phyloP scores from a whole-genome alignment of 495 filamentous ascomycete species.

The Letharia columbiana region DNA sequence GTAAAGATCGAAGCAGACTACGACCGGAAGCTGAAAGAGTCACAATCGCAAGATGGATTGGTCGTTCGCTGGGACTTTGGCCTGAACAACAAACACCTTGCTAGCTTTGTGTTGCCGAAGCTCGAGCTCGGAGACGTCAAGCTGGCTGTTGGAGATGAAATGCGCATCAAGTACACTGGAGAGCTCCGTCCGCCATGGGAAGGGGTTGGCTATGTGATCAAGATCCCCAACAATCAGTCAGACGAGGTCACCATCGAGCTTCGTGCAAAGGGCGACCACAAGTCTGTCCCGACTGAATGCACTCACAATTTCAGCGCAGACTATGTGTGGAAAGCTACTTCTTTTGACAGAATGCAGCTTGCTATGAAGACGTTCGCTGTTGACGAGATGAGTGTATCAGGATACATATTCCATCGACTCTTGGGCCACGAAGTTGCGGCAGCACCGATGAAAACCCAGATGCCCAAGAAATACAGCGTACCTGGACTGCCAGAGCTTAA shows the following conservation, averaged over 20 bases:
- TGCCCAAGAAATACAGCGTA: slow-evolving; percentile 95
- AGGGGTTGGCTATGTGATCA: slow-evolving; percentile 97
- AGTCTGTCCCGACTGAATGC: slow-evolving; percentile 92
- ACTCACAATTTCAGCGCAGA: slow-evolving; percentile 97
- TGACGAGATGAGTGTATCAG: slow-evolving; percentile 96
- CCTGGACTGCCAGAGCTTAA: slow-evolving; percentile 95
- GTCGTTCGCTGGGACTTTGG: slow-evolving; percentile 94
- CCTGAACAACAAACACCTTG: slow-evolving; percentile 95
- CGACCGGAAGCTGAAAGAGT: slow-evolving; percentile 96
- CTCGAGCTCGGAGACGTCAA: slow-evolving; percentile 98
- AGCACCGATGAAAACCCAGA: slow-evolving; percentile 90
- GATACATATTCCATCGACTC: slow-evolving; percentile 97
- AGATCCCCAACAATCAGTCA: slow-evolving; percentile 98
- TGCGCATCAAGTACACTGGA: slow-evolving; percentile 93
- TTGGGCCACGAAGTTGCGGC: slow-evolving; percentile 94
- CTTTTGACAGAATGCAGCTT: slow-evolving; percentile 97
- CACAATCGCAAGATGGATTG: slow-evolving; percentile 89
- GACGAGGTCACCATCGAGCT: slow-evolving; percentile 96
- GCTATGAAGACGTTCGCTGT: slow-evolving; percentile 99
- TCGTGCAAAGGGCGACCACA: slow-evolving; percentile 81
- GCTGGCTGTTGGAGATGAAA: slow-evolving; percentile 94
- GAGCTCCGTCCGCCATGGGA: slow-evolving; percentile 94
- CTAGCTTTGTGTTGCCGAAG: slow-evolving; percentile 93
- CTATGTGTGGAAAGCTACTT: slow-evolving; percentile 99
- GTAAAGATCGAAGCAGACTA: slow-evolving; percentile 99